phyloP scores from a whole-genome alignment of 257 asterid species.

The Solanum lycopersicoides region DNA sequence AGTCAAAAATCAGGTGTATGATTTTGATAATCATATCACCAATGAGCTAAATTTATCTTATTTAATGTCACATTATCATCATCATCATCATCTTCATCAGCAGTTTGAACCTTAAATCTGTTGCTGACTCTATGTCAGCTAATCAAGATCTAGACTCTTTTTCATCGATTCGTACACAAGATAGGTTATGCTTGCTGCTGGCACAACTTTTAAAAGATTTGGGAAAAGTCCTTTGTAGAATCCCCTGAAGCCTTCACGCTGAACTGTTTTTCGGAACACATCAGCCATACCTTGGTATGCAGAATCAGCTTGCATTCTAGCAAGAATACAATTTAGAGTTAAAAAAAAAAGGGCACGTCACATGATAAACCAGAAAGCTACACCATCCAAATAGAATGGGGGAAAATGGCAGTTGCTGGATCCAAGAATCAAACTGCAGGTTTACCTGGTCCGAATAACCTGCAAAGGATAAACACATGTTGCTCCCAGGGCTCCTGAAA shows the following conservation, averaged over 20 bases:
- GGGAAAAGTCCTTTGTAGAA: constrained; percentile 95
- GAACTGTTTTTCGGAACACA: constrained; percentile 57
- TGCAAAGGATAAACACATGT: constrained; percentile 94
- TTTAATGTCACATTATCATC: neutral
- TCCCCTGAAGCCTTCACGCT: constrained; percentile 67
- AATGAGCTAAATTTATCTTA: constrained; percentile 22
- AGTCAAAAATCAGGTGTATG: constrained; percentile 30
- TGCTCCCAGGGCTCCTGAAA: constrained; percentile 97
- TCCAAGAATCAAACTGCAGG: neutral
- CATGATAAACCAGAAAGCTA: neutral
- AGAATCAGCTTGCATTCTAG: constrained; percentile 90
- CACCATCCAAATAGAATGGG: neutral
- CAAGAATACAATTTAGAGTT: neutral
- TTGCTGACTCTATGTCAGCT: constrained; percentile 15
- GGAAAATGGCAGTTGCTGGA: neutral
- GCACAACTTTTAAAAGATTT: constrained; percentile 86
- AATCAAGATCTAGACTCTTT: constrained; percentile 71
- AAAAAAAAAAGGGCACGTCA: neutral
- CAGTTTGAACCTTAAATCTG: neutral
- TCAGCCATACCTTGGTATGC: constrained; percentile 61
- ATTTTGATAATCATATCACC: constrained; percentile 31
- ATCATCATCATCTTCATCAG: constrained; percentile 14
- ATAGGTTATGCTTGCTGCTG: constrained; percentile 96
- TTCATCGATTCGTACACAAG: constrained; percentile 85
- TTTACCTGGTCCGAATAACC: constrained; percentile 95